Conservation (phyloP, 176 grass and related monocot genomes). For the Themeda triandra region DNA sequence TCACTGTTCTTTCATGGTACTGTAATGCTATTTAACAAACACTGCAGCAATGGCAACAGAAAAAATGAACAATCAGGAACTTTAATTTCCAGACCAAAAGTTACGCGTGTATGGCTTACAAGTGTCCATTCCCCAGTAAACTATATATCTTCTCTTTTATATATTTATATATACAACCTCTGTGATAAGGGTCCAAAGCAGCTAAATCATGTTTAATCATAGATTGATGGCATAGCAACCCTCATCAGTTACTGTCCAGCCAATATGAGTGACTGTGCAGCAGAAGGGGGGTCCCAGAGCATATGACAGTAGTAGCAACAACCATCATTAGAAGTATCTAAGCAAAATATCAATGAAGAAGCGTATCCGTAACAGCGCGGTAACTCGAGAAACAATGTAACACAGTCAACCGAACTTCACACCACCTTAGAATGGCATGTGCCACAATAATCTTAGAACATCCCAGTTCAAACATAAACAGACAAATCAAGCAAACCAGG, state of each 20-base stretch:
- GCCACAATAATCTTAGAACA: background rate
- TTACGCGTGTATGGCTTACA: background rate
- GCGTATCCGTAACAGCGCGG: background rate
- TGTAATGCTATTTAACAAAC: background rate
- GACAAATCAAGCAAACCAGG: background rate
- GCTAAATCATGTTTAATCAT: background rate
- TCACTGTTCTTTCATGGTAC: background rate
- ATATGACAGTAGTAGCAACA: background rate
- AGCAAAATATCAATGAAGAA: background rate
- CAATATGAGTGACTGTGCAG: background rate
- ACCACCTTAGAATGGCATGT: background rate
- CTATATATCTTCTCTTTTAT: background rate
- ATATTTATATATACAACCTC: background rate
- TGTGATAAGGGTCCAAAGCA: conserved; percentile 3
- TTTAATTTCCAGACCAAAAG: background rate
- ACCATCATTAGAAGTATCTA: background rate
- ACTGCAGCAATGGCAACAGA: background rate
- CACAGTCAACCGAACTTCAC: background rate
- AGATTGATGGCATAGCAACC: background rate
- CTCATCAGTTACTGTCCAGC: background rate
- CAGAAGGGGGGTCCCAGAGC: background rate
- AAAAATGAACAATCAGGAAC: background rate
- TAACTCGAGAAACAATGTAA: background rate
- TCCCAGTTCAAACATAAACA: background rate
- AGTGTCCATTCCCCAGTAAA: background rate